Base-by-base conservation (phyloP, 176 grass and related monocot species). In the Saccharum officinarum region DNA sequence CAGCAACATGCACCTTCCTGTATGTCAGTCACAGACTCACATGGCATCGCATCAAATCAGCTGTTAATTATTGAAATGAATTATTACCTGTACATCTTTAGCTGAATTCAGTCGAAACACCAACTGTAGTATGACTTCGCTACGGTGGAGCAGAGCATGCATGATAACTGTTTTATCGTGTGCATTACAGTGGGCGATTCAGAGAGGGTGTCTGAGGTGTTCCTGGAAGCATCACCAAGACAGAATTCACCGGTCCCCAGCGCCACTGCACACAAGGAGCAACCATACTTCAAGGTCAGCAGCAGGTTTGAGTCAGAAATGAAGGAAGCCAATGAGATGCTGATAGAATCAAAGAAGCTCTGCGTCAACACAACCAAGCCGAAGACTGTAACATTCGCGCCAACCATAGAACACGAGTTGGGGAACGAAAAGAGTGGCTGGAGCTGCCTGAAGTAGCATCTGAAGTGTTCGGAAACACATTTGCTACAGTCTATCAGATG, bases 251-350 rank as follows among this genome's bases (percentile, higher is more conserved):
- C 83, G 4, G 17, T 6, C n/a, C 89, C 69, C 0, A 90, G 79
- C 81, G 76, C 72, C 68, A 89, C 45, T 4, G 78, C 81, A 49
- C 47, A 79, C 82, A 82, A 33, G 70, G 85, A 91, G 1, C 80
- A 87, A 38, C 81, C 90, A 40, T 82, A 78, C 78, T 75, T 91
- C 84, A 84, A 83, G 89, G 37, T 91, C 86, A 76, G 83, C 81
- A 85, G 86, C 90, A 84, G 89, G 65, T 87, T 89, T n/a, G 86
- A 92, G 73, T 89, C 92, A 22, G 90, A 86, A 65, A 89, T 91
- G 87, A 87, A 86, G 80, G 92, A 94, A 72, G 89, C 88, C 49
- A 78, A 92, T 14, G 90, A 87, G 33, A 91, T 91, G 85, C 52
- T 91, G 62, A 80, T 57, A 81, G 89, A 91, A 70, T 91, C 85